Conservation (phyloP, 1,139 yeast species). For the Pneumocystis murina region DNA sequence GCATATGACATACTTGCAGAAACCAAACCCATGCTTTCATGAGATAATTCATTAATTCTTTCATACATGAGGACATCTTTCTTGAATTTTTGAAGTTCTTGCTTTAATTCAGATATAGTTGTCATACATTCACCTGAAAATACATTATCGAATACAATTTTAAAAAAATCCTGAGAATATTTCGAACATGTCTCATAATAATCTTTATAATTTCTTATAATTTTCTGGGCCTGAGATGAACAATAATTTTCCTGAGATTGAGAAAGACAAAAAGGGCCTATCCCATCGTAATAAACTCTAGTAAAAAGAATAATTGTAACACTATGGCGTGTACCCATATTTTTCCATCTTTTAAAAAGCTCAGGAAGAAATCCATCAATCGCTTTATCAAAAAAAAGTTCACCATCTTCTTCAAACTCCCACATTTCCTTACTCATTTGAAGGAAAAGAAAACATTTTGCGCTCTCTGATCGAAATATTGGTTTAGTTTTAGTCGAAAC, state of each 20-base stretch:
- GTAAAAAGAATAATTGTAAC: slow-evolving; percentile 82
- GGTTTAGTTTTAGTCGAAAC: slow-evolving; percentile 62
- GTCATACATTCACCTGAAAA: slow-evolving; percentile 53
- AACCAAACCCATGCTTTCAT: slow-evolving; percentile 22
- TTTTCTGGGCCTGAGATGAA: slow-evolving; percentile 10
- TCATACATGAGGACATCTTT: slow-evolving; percentile 45
- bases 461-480: slow-evolving; percentile 80
- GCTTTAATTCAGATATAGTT: slow-evolving; percentile 73
- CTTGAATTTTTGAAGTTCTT: slow-evolving; percentile 73
- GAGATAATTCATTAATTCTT: slow-evolving; percentile 5
- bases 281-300: slow-evolving; percentile 40
- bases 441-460: slow-evolving; percentile 64
- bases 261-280: background rate
- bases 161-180: slow-evolving; percentile 46
- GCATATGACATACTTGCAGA: slow-evolving; percentile 50
- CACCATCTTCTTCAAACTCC: slow-evolving; percentile 95
- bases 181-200: background rate
- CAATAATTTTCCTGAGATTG: background rate
- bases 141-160: slow-evolving; percentile 88
- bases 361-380: slow-evolving; percentile 83
- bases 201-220: slow-evolving; percentile 22
- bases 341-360: slow-evolving; percentile 77
- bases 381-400: slow-evolving; percentile 79
- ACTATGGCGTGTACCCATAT: slow-evolving; percentile 73
- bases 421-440: slow-evolving; percentile 94